Conservation (phyloP, 75 land plant genomes). For the Larix kaempferi region DNA sequence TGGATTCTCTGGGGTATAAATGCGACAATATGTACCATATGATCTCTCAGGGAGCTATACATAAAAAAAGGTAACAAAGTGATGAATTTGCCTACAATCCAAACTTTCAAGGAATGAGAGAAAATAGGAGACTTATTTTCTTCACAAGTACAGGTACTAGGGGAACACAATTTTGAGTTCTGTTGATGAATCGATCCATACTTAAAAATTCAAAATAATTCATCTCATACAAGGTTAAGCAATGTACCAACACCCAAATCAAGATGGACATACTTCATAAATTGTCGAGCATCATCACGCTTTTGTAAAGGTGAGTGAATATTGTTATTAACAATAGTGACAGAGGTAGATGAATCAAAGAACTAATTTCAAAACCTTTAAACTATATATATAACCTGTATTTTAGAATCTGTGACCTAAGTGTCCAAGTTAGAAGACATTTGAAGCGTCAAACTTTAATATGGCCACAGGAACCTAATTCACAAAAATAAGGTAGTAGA, state of each 20-base stretch:
- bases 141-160: not conserved
- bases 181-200: not conserved
- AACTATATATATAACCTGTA: not conserved
- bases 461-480: too few species aligned
- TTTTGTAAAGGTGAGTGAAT: constrained; percentile 10
- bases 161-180: not conserved
- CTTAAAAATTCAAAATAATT: not conserved
- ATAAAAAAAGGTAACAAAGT: constrained; percentile 5
- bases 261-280: constrained; percentile 39
- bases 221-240: not conserved
- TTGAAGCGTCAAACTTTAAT: not conserved
- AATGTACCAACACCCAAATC: constrained; percentile 52
- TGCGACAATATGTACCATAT: constrained; percentile 37
- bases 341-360: not conserved
- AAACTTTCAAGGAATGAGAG: not conserved
- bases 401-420: not conserved
- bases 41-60: constrained; percentile 55
- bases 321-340: not conserved
- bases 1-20: constrained; percentile 38
- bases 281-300: constrained; percentile 43
- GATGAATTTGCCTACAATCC: not conserved
- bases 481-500: not conserved
- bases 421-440: not conserved
- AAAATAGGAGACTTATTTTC: not conserved
- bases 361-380: not conserved